Evolutionary conservation across 352 stramenopile species (phyloP), one percentile per base, ranked within the genome.

Genomic region (Phytophthora litchii): DNA sequence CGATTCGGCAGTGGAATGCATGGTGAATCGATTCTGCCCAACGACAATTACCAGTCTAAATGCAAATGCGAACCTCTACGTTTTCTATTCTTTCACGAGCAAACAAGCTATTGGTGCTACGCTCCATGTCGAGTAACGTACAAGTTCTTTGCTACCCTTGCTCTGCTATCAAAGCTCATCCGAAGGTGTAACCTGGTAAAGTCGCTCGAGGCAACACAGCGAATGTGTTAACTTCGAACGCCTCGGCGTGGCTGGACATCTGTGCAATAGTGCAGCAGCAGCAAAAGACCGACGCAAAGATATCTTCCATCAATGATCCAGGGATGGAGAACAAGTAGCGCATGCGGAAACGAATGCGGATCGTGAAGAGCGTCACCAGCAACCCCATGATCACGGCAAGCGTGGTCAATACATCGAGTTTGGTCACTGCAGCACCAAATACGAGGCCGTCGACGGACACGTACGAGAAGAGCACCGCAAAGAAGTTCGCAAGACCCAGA

Each of bases 261-360:
- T 86, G 76, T 14, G 74, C 67, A 19, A 86, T 53, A 29, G 70
- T 38, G 54, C 74, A 86, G 43, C 68, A 84, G 48, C 66, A 60
- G 37, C 74, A 84, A 17, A 64, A 66, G 31, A 72, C 59, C 8
- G 72, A 63, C 17, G 40, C 53, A 21, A 73, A 44, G 8, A 64
- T 42, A 49, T 86, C 76, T 57, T 86, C 69, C 4, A 71, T 37
- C 17, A 70, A 53, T 8, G 64, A 72, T 4, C 76, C 74, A 1
- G 65, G 74, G 51, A 86, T 82, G 32, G 68, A 79, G 44, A 86
- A 84, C 5, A 86, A 51, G 55, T 75, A 74, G 32, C 80, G 80
- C 42, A 89, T 72, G 23, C 70, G 72, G 46, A 67, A 86, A 13
- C 78, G 78, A 25, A 85, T 67, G n/a, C 72, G 72, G 29, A 71